Base-by-base conservation (phyloP, 1,139 yeast genomes). In the Pichia cactophila region DNA sequence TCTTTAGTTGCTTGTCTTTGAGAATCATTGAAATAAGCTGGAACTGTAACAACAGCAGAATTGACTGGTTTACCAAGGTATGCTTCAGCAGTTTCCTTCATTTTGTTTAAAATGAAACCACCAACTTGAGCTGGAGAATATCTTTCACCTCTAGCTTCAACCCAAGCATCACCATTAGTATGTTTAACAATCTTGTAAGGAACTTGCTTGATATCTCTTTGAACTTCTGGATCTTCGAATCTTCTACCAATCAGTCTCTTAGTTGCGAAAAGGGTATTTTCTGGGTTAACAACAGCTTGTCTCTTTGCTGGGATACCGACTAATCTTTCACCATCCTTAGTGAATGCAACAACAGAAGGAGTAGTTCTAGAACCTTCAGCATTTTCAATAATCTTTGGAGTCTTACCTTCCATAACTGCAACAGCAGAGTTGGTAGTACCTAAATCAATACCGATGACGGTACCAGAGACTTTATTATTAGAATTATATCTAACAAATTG, bases 351-450 rank as follows among this genome's bases (percentile, higher is more conserved):
- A 48, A 92, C 95, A 44, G 98, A 92, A 44, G 98, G 98, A 46
- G 98, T 92, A 57, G 98, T 92, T 75, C 98, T 86, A 52, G 96
- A 86, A 81, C 98, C 98, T 77, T 92, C 98, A 55, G 96, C 86
- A 74, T 92, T 92, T 77, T 90, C 97, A 64, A 92, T 86, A 64
- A 94, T 95, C 75, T 88, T 88, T 64, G 98, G 97, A 54, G 84
- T 74, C 73, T 88, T 86, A 69, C 98, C 98, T 73, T 88, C 95
- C 96, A 92, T 90, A 59, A 92, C 75, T 55, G 98, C 98, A 58
- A 92, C 98, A 54, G 98, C 97, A 51, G 98, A 92, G 81, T 92
- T 92, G 72, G 97, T 92, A 71, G 97, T 92, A 76, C 98, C 98
- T 70, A 92, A 80, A 76, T 92, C 98, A 68, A 92, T 90, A 78